phyloP scores from a whole-genome alignment of 2,329 filamentous ascomycete genomes.

The Nigrospora osmanthi region DNA sequence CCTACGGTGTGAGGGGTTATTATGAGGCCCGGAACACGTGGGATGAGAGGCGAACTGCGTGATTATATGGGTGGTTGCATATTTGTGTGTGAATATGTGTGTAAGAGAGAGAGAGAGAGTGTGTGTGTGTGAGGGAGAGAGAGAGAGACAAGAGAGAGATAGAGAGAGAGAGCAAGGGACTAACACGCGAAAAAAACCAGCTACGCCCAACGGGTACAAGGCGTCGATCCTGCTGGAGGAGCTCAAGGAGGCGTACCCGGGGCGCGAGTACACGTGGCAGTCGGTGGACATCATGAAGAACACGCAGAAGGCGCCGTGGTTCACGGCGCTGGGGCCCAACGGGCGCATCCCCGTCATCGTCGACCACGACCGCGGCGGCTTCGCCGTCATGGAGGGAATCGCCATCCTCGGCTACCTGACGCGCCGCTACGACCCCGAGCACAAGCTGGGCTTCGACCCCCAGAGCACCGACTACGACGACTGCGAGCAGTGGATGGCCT shows the following conservation, averaged over 20 bases:
- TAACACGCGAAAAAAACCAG: constrained; percentile 16
- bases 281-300: constrained; percentile 51
- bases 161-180: not conserved
- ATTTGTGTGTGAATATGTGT: no score
- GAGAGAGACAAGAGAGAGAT: no score
- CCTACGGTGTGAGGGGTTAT: no score
- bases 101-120: no score
- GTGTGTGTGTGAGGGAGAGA: no score
- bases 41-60: no score
- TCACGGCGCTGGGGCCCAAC: constrained; percentile 54
- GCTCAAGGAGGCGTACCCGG: constrained; percentile 58
- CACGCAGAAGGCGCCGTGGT: constrained; percentile 62
- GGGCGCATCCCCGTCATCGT: constrained; percentile 59
- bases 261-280: constrained; percentile 51
- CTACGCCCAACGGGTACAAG: constrained; percentile 49
- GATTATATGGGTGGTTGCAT: no score
- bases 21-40: no score
- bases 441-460: constrained; percentile 55
- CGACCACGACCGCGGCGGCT: constrained; percentile 53
- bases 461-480: constrained; percentile 26
- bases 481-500: constrained; percentile 56
- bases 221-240: constrained; percentile 56
- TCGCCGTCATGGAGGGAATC: constrained; percentile 66
- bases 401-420: constrained; percentile 69
- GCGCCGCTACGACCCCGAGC: constrained; percentile 61